Evolutionary conservation across 331 rosid species (phyloP).

Genomic region (Rhamnella rubrinervis): DNA sequence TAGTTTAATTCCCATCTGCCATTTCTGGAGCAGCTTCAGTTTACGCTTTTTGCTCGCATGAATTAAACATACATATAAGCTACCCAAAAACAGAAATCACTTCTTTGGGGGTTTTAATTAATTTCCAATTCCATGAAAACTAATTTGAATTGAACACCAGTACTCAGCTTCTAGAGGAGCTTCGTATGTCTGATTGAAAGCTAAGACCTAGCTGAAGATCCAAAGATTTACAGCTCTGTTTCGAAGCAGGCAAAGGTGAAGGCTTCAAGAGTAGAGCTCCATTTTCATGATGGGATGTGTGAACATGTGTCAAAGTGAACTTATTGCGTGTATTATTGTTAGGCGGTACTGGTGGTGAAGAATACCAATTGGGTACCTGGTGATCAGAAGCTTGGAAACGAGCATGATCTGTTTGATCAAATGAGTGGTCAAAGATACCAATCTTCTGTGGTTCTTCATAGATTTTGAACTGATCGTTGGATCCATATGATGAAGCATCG

Average conservation of each 20-base stretch:
- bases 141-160: background rate
- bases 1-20: too few species aligned
- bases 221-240: conserved; percentile 59
- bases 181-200: conserved; percentile 42
- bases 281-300: conserved; percentile 14
- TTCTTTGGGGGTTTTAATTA: too few species aligned
- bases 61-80: too few species aligned
- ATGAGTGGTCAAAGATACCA: conserved; percentile 44
- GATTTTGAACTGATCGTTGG: conserved; percentile 24
- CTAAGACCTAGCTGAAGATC: conserved; percentile 74
- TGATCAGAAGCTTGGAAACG: conserved; percentile 23
- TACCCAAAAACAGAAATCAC: too few species aligned
- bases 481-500: conserved; percentile 53
- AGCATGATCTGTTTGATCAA: conserved; percentile 21
- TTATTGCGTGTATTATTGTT: conserved; percentile 27
- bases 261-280: conserved; percentile 43
- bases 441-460: conserved; percentile 69
- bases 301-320: conserved; percentile 54
- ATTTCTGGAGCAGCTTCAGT: too few species aligned
- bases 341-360: conserved; percentile 28
- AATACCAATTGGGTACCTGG: conserved; percentile 40
- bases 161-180: conserved; percentile 41
- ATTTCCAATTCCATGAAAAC: too few species aligned
- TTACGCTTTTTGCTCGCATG: too few species aligned
- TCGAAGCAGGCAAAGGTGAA: conserved; percentile 42